phyloP scores from a whole-genome alignment of 495 filamentous ascomycete genomes.

The Diplogelasinospora grovesii region DNA sequence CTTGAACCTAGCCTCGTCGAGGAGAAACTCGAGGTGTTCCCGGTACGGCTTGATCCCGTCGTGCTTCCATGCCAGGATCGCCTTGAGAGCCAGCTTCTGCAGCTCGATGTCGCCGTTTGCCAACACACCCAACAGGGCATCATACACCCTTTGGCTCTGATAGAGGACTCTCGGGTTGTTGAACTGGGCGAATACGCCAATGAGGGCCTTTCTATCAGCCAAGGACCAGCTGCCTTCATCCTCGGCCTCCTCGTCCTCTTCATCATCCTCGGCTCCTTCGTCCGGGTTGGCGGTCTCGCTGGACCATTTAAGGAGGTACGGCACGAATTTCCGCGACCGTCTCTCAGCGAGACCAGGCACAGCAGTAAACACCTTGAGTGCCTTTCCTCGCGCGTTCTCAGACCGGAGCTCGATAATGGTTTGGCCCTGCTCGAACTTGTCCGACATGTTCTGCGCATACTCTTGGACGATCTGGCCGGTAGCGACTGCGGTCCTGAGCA shows the following conservation, averaged over 20 bases:
- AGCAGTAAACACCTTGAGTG: conserved; percentile 68
- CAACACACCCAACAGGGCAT: conserved; percentile 63
- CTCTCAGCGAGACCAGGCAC: conserved; percentile 76
- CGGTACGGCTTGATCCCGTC: conserved; percentile 68
- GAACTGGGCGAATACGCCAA: conserved; percentile 79
- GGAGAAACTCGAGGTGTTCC: conserved; percentile 77
- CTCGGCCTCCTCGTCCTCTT: conserved; percentile 25
- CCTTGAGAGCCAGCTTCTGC: conserved; percentile 77
- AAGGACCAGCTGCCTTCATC: conserved; percentile 51
- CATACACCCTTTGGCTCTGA: conserved; percentile 68
- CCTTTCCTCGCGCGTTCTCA: conserved; percentile 58
- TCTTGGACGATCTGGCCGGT: conserved; percentile 33
- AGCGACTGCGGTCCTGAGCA: conserved; percentile 42
- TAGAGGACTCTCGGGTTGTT: conserved; percentile 77
- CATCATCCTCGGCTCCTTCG: conserved; percentile 35
- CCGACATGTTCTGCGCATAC: conserved; percentile 42
- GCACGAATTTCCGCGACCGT: conserved; percentile 73
- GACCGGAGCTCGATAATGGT: conserved; percentile 32
- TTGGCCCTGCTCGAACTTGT: conserved; percentile 43
- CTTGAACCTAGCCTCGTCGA: conserved; percentile 86
- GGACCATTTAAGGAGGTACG: conserved; percentile 76
- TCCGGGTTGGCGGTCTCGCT: conserved; percentile 41
- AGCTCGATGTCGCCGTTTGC: conserved; percentile 83
- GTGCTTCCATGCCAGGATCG: conserved; percentile 82
- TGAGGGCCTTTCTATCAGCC: conserved; percentile 68